Percentiles rank a stretch among this genome's conserved stretches.
phyloP scores from a whole-genome alignment of 305 asterid species.

The Fraxinus baroniana region DNA sequence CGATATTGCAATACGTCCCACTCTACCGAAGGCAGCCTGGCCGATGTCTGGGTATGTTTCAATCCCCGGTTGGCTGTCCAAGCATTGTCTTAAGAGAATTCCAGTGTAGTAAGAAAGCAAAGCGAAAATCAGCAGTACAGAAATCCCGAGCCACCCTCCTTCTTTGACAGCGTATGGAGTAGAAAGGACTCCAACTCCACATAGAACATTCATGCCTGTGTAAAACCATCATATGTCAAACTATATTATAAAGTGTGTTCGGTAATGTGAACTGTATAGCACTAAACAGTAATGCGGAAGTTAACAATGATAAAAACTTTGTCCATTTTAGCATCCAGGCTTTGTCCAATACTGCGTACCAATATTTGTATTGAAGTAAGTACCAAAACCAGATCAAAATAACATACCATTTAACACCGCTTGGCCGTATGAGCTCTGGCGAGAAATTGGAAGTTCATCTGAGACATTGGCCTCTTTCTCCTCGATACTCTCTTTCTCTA shows the following conservation, averaged over 20 bases:
- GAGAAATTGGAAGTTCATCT: slow-evolving; percentile 54
- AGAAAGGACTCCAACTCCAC: slow-evolving; percentile 96
- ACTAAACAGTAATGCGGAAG: background rate
- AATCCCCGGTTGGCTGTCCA: slow-evolving; percentile 93
- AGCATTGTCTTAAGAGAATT: slow-evolving; percentile 66
- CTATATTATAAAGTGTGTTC: background rate
- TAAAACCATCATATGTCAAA: background rate
- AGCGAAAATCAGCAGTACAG: slow-evolving; percentile 62
- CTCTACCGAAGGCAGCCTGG: slow-evolving; percentile 87
- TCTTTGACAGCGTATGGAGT: slow-evolving; percentile 91
- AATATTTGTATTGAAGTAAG: background rate
- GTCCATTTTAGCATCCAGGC: background rate
- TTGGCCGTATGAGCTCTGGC: slow-evolving; percentile 67
- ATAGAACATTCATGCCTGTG: slow-evolving; percentile 79
- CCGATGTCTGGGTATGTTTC: slow-evolving; percentile 96
- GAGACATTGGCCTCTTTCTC: slow-evolving; percentile 43
- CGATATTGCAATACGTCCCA: slow-evolving; percentile 74
- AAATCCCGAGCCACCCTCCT: slow-evolving; percentile 93
- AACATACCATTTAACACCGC: slow-evolving; percentile 73
- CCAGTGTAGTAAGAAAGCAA: slow-evolving; percentile 87
- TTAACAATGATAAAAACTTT: background rate
- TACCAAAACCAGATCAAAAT: background rate
- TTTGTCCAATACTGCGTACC: background rate
- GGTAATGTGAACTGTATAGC: background rate
- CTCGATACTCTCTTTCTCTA: slow-evolving; percentile 43